Evolutionary conservation across 2,329 filamentous ascomycete species (phyloP).

Genomic region (Fusarium nanum): DNA sequence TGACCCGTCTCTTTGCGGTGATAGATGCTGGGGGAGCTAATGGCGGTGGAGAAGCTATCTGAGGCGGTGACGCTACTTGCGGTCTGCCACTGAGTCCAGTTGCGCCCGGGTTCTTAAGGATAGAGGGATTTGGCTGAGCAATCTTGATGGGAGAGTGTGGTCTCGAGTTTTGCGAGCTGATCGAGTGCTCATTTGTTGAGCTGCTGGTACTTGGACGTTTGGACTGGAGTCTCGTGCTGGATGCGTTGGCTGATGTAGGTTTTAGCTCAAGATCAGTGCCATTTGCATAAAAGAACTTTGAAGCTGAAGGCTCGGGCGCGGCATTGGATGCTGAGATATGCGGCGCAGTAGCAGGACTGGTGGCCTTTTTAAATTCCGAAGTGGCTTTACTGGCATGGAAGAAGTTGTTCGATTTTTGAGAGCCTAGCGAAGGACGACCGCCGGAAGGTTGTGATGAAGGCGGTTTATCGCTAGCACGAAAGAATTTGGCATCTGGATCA

Average conservation of each 20-base stretch:
- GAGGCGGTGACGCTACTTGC: slow-evolving; percentile 53
- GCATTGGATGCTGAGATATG: slow-evolving; percentile 51
- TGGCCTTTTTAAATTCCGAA: slow-evolving; percentile 54
- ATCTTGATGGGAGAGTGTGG: slow-evolving; percentile 65
- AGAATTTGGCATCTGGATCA: slow-evolving; percentile 74
- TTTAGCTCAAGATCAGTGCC: slow-evolving; percentile 63
- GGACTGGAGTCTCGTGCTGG: slow-evolving; percentile 56
- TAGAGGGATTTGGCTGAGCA: slow-evolving; percentile 38
- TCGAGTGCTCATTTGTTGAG: slow-evolving; percentile 38
- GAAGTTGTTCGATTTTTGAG: slow-evolving; percentile 65
- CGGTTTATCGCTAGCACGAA: slow-evolving; percentile 86
- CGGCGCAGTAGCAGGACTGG: slow-evolving; percentile 47
- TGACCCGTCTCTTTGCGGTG: slow-evolving; percentile 56
- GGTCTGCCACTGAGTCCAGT: slow-evolving; percentile 43
- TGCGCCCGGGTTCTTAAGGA: slow-evolving; percentile 36
- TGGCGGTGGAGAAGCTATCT: slow-evolving; percentile 51
- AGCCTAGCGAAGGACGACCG: slow-evolving; percentile 54
- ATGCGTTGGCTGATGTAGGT: slow-evolving; percentile 59
- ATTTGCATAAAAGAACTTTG: slow-evolving; percentile 83
- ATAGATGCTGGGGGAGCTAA: slow-evolving; percentile 49
- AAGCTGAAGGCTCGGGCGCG: slow-evolving; percentile 56
- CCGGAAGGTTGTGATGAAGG: slow-evolving; percentile 52
- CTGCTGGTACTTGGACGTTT: slow-evolving; percentile 55
- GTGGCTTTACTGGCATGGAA: slow-evolving; percentile 67
- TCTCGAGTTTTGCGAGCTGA: slow-evolving; percentile 51